Evolutionary conservation across 305 asterid species (phyloP).

Genomic region (Fraxinus angustifolia): DNA sequence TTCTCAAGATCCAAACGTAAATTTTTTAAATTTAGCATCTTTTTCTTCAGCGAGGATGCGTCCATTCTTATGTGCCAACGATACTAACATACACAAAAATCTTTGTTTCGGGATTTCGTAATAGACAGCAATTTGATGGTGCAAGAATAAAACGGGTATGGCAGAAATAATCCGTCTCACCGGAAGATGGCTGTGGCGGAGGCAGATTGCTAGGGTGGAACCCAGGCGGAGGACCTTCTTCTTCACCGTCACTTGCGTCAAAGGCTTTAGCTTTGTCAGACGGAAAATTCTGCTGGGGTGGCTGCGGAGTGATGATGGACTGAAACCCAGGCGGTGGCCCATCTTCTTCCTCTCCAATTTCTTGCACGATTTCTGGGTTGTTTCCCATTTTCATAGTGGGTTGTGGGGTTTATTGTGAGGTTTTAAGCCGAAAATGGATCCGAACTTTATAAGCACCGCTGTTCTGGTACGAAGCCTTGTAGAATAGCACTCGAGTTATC

Average conservation of each 20-base stretch:
- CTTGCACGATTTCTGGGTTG: neutral
- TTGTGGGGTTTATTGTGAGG: neutral
- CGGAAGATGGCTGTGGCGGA: conserved; percentile 27
- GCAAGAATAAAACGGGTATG: neutral
- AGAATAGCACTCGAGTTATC: neutral
- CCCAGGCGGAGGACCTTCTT: conserved; percentile 86
- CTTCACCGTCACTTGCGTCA: conserved; percentile 36
- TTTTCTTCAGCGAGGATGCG: neutral
- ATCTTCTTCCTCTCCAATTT: conserved; percentile 61
- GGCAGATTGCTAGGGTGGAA: conserved; percentile 42
- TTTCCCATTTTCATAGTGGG: neutral
- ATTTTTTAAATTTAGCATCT: neutral
- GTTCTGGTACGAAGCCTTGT: neutral
- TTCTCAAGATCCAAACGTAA: neutral
- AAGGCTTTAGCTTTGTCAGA: conserved; percentile 11
- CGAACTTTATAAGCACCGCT: neutral
- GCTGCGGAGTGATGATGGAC: conserved; percentile 33
- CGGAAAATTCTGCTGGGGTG: neutral
- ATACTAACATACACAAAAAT: neutral
- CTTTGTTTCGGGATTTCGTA: neutral
- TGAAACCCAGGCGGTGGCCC: conserved; percentile 92
- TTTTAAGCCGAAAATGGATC: neutral
- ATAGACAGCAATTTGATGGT: neutral
- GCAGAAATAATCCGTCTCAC: conserved; percentile 30
- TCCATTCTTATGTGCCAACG: too few relatives aligned